Conservation (phyloP, 108 stramenopile genomes). For the Skeletonema marinoi region DNA sequence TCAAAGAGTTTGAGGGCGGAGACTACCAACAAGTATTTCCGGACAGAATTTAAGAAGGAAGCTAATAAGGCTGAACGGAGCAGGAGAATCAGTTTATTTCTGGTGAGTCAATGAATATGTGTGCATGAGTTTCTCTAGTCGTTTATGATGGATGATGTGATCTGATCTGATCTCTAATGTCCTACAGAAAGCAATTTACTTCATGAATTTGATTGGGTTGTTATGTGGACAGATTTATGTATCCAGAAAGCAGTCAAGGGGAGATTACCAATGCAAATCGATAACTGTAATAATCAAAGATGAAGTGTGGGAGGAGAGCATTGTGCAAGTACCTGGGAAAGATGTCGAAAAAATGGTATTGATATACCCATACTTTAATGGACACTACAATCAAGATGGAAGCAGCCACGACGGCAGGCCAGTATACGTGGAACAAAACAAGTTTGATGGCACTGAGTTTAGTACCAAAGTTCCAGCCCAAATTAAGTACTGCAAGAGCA, state of each 20-base stretch:
- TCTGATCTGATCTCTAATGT: background rate
- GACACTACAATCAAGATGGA: background rate
- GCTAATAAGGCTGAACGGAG: background rate
- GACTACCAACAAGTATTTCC: background rate
- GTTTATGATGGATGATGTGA: background rate
- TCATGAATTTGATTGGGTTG: background rate
- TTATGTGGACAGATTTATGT: background rate
- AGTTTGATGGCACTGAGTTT: slow-evolving; percentile 2
- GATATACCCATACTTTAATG: background rate
- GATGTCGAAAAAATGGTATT: background rate
- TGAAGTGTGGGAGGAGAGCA: background rate
- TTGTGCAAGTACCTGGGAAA: background rate
- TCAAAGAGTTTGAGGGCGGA: background rate
- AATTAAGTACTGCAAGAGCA: slow-evolving; percentile 13
- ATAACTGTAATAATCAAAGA: background rate
- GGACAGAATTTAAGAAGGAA: background rate
- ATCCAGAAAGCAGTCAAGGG: background rate
- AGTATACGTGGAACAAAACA: background rate
- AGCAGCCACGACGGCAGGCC: slow-evolving; percentile 1
- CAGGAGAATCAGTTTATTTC: background rate
- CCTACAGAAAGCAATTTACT: background rate
- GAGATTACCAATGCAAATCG: slow-evolving; percentile 2
- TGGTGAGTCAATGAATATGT: background rate
- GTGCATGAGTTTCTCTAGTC: background rate
- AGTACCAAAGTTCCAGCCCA: background rate